phyloP scores from a whole-genome alignment of 2,329 filamentous ascomycete genomes.

The Shiraia sp. region DNA sequence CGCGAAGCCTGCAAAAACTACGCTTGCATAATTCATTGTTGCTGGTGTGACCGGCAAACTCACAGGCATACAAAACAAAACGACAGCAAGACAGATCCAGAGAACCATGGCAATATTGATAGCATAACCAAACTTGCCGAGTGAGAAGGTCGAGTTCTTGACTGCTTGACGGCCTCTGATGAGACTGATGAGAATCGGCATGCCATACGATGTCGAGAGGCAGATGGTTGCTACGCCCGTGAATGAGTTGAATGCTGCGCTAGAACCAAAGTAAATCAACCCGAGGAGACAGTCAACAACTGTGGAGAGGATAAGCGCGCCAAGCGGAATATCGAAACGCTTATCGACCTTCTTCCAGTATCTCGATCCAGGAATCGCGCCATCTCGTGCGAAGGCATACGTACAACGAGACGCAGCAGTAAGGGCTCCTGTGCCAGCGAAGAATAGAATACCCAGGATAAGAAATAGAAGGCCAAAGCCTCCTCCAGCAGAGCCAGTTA shows the following conservation, averaged over 20 bases:
- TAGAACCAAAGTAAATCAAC: constrained; percentile 78
- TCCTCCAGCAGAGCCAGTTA: constrained; percentile 71
- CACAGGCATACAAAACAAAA: constrained; percentile 75
- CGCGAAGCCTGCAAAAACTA: constrained; percentile 47
- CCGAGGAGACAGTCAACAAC: constrained; percentile 71
- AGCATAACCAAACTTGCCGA: constrained; percentile 68
- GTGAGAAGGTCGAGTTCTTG: constrained; percentile 67
- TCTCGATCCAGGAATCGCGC: constrained; percentile 70
- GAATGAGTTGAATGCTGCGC: constrained; percentile 77
- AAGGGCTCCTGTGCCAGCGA: constrained; percentile 74
- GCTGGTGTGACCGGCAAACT: constrained; percentile 46
- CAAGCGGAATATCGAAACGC: constrained; percentile 69
- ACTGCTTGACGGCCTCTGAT: constrained; percentile 68
- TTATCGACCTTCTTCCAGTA: constrained; percentile 69
- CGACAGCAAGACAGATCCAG: constrained; percentile 72
- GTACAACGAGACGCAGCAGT: constrained; percentile 76
- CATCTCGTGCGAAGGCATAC: constrained; percentile 76
- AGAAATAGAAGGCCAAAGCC: constrained; percentile 77
- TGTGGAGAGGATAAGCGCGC: constrained; percentile 69
- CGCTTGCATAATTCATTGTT: constrained; percentile 51
- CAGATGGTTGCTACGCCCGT: constrained; percentile 81
- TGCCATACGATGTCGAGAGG: constrained; percentile 73
- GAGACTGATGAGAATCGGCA: constrained; percentile 74
- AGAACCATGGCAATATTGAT: constrained; percentile 71
- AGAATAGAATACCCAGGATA: constrained; percentile 75